phyloP scores from a whole-genome alignment of 176 grass and related monocot genomes.

The Ensete glaucum region DNA sequence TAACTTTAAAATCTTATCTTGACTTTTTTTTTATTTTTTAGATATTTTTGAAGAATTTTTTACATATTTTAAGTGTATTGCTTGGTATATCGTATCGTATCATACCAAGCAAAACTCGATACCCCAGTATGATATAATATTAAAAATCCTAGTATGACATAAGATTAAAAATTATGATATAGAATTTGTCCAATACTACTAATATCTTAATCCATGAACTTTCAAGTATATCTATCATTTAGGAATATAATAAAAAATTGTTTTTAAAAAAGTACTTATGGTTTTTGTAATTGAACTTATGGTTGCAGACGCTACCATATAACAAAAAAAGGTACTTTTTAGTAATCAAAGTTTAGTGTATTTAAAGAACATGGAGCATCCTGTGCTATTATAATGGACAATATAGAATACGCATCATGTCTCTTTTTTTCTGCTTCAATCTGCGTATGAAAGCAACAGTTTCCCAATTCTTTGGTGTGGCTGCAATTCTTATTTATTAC shows the following conservation, averaged over 20 bases:
- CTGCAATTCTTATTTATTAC: background rate
- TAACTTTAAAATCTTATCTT: too few relatives aligned
- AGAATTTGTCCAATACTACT: conserved; percentile 98
- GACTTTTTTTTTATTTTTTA: too few relatives aligned
- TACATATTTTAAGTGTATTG: too few relatives aligned
- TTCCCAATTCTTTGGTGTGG: background rate
- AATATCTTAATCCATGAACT: conserved; percentile 93
- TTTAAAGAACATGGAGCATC: background rate
- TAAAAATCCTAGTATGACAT: too few relatives aligned
- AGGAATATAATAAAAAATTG: too few relatives aligned
- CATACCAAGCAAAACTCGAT: too few relatives aligned
- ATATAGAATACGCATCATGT: background rate
- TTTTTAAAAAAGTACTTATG: background rate
- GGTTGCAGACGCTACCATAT: background rate
- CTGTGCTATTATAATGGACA: background rate
- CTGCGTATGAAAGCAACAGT: background rate
- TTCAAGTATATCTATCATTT: conserved; percentile 45
- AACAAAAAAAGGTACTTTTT: background rate
- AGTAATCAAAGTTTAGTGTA: background rate
- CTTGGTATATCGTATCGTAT: too few relatives aligned
- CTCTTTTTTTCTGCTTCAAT: background rate
- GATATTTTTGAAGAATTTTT: too few relatives aligned
- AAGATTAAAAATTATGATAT: conserved; percentile 11
- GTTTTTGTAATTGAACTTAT: background rate
- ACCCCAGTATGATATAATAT: too few relatives aligned